These are phyloP conservation scores for Pythium phragmitis DNA, from an alignment of 352 stramenopile genomes.

Conservation along the genomic window DNA sequence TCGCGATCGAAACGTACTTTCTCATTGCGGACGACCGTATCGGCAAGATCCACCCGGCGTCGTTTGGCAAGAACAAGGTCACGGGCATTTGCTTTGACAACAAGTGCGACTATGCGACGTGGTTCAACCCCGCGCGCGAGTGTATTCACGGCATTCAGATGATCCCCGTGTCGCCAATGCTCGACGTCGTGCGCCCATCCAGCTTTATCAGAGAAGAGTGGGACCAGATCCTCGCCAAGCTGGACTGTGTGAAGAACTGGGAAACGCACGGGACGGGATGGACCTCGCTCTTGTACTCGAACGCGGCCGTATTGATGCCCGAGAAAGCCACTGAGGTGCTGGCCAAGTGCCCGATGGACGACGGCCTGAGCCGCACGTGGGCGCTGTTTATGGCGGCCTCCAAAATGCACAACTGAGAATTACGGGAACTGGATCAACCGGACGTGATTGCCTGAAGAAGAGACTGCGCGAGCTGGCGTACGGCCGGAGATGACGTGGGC, in stretches of 20 bases:
- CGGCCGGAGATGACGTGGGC: slow-evolving; percentile 18
- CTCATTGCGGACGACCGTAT: slow-evolving; percentile 44
- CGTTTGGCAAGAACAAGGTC: slow-evolving; percentile 55
- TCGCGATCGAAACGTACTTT: slow-evolving; percentile 64
- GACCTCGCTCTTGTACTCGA: slow-evolving; percentile 52
- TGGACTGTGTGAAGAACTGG: slow-evolving; percentile 52
- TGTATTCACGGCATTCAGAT: slow-evolving; percentile 85
- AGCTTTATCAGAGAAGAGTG: slow-evolving; percentile 72
- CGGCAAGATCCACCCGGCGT: slow-evolving; percentile 37
- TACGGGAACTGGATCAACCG: neutral
- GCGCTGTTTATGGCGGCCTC: slow-evolving; percentile 63
- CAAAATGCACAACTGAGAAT: slow-evolving; percentile 15
- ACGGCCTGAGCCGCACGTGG: slow-evolving; percentile 68
- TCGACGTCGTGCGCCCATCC: slow-evolving; percentile 55
- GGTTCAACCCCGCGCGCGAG: slow-evolving; percentile 63
- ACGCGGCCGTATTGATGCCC: slow-evolving; percentile 61
- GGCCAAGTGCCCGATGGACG: slow-evolving; percentile 58
- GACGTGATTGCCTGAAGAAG: slow-evolving; percentile 43
- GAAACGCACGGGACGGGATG: slow-evolving; percentile 33
- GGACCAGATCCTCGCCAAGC: slow-evolving; percentile 35
- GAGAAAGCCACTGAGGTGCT: slow-evolving; percentile 51
- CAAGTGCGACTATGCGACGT: slow-evolving; percentile 70
- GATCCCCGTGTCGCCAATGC: slow-evolving; percentile 70
- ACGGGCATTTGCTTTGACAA: slow-evolving; percentile 80
- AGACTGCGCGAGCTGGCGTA: slow-evolving; percentile 50